Evolutionary conservation across 1,139 yeast genomes (phyloP).

Genomic region (Barnettozyma hawaiiensis): DNA sequence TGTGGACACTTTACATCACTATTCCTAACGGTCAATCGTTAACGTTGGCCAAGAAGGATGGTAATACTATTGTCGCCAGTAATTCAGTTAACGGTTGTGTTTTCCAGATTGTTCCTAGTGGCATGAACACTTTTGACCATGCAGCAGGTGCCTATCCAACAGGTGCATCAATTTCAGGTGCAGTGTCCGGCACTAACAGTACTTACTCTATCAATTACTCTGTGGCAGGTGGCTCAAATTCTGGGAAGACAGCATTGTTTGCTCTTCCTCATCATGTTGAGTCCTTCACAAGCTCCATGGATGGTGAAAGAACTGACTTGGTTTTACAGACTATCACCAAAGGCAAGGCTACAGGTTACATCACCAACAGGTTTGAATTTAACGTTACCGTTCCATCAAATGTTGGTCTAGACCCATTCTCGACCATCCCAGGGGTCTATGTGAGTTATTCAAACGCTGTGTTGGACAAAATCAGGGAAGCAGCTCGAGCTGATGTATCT

Average conservation of each 20-base stretch:
- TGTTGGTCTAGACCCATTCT: slow-evolving; percentile 56
- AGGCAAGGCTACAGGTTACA: slow-evolving; percentile 59
- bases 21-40: slow-evolving; percentile 33
- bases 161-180: slow-evolving; percentile 28
- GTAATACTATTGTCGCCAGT: slow-evolving; percentile 47
- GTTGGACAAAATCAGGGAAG: slow-evolving; percentile 36
- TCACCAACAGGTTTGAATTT: slow-evolving; percentile 46
- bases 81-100: slow-evolving; percentile 31
- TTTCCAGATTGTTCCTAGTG: slow-evolving; percentile 37
- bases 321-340: slow-evolving; percentile 60
- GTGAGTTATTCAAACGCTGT: slow-evolving; percentile 37
- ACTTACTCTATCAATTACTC: slow-evolving; percentile 35
- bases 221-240: slow-evolving; percentile 32
- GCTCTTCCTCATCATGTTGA: slow-evolving; percentile 66
- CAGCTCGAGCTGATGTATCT: slow-evolving; percentile 48
- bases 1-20: slow-evolving; percentile 46
- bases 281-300: slow-evolving; percentile 31
- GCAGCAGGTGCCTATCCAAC: slow-evolving; percentile 47
- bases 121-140: slow-evolving; percentile 42
- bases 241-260: slow-evolving; percentile 39
- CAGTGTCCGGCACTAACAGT: slow-evolving; percentile 26
- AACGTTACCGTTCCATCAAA: slow-evolving; percentile 40
- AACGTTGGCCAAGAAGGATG: slow-evolving; percentile 40
- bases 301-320: slow-evolving; percentile 31
- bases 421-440: slow-evolving; percentile 36